Base-by-base conservation (phyloP, 2,329 filamentous ascomycete genomes). In the Monilinia polystroma region DNA sequence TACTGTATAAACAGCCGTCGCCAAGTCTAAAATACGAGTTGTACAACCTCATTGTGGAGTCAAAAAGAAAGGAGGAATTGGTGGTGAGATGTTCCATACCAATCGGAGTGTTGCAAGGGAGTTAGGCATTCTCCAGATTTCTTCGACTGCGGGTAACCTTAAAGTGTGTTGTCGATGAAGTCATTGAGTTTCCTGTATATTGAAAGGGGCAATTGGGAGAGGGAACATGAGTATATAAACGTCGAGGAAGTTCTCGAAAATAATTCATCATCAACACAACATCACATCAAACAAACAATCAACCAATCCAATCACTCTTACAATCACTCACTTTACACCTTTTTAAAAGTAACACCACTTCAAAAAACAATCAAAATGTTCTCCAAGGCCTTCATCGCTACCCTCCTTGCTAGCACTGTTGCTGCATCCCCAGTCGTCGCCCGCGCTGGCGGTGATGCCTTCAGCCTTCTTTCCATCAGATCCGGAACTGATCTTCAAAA, bases 381-480 rank as follows among this genome's bases (percentile, higher is more conserved):
- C 53, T 63, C 67, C 65, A 68, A 67, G 59, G 29, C 58, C n/a
- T 49, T 67, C 65, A 43, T 68, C 54, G 59, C 59, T 26, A 55
- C 67, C 29, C 41, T 66, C 59, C 54, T 68, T 32, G 57, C 67
- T 41, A 41, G 67, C 67, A 35, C 65, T 20, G 64, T 57, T 55
- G 64, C n/a, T 41, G 67, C 67, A 56, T 18, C 56, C n/a, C 67
- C 67, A 26, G 26, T 68, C 26, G 54, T 41, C 14, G 32, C 45
- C 35, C 47, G 53, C 53, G 43, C 26, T 14, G 23, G 10, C 1
- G 18, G 26, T 11, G 3, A 41, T 43, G 38, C 52, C 14, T 68
- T 68, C 26, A 16, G 41, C 3, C 51, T 68, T 11, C 26, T 66
- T 29, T 1, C 81, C 38, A 63, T 65, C 51, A 12, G 26, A 20